A percentile compares a stretch with the other conserved stretches of the same genome.
phyloP scores from a whole-genome alignment of 2,329 filamentous ascomycete genomes.

The Ambrosiella xylebori region DNA sequence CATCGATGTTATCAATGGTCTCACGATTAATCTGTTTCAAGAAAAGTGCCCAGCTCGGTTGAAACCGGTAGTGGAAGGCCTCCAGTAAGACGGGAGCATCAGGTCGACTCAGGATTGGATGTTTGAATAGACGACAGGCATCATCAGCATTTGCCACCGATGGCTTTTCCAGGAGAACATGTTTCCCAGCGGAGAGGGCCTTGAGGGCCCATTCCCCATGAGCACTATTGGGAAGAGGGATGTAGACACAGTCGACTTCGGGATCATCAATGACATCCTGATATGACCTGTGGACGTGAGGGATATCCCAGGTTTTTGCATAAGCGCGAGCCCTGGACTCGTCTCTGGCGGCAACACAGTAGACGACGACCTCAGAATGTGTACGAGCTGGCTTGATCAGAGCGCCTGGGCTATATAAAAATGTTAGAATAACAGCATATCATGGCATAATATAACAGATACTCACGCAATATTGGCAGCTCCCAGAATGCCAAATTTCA shows the following conservation, averaged over 20 bases:
- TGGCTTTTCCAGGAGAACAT: constrained; percentile 21
- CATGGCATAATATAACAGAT: not conserved
- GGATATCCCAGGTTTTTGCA: constrained; percentile 34
- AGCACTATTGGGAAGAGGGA: constrained; percentile 28
- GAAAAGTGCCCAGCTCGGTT: constrained; percentile 25
- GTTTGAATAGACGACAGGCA: constrained; percentile 27
- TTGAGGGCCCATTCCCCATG: constrained; percentile 30
- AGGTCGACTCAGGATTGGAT: constrained; percentile 19
- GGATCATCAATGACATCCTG: constrained; percentile 24
- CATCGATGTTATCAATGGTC: constrained; percentile 22
- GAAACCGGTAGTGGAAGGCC: constrained; percentile 34
- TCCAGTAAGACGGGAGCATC: constrained; percentile 32
- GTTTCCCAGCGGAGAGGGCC: constrained; percentile 30
- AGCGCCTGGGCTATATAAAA: constrained; percentile 20
- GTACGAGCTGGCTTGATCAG: constrained; percentile 32
- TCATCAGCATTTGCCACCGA: constrained; percentile 18
- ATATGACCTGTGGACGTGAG: constrained; percentile 31
- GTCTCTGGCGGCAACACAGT: constrained; percentile 35
- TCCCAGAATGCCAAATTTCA: constrained; percentile 27
- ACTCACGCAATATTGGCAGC: constrained; percentile 20
- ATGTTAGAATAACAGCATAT: not conserved
- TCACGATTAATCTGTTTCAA: constrained; percentile 21
- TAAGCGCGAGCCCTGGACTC: constrained; percentile 28
- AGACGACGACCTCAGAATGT: constrained; percentile 36
- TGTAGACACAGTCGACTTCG: constrained; percentile 30